Conservation (phyloP, 2,329 filamentous ascomycete species). For the Monosporascus sp. region DNA sequence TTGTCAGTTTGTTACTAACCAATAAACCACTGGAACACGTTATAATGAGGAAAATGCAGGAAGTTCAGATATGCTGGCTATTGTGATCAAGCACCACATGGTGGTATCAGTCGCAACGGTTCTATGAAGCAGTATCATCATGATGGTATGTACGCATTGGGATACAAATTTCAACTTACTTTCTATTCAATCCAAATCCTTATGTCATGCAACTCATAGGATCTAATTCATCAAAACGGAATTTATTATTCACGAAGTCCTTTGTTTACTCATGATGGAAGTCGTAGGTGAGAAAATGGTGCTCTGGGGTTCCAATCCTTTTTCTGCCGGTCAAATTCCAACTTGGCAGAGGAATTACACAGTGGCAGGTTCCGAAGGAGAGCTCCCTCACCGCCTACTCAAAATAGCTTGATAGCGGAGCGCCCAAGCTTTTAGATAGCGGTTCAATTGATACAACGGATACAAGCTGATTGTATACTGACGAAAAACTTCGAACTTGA, state of each 20-base stretch:
- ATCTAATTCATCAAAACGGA: too few species aligned
- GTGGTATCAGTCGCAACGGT: constrained; percentile 55
- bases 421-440: background rate
- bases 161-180: background rate
- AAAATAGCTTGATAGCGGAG: background rate
- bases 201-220: background rate
- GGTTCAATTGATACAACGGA: background rate
- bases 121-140: constrained; percentile 52
- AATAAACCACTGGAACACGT: constrained; percentile 2
- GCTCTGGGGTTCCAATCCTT: background rate
- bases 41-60: background rate
- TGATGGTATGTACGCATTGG: constrained; percentile 7
- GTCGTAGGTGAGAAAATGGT: too few species aligned
- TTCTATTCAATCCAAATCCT: background rate
- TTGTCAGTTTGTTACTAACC: constrained; percentile 13
- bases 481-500: constrained; percentile 3
- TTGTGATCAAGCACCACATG: constrained; percentile 47
- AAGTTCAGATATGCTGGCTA: constrained; percentile 43
- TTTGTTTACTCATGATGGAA: too few species aligned
- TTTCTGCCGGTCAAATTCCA: background rate
- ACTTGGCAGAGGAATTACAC: background rate
- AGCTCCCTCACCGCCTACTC: background rate
- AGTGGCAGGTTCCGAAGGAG: background rate
- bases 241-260: too few species aligned
- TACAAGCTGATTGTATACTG: background rate